Percentiles rank a stretch among this genome's conserved stretches.
Evolutionary conservation across 2,329 filamentous ascomycete genomes (phyloP).

Genomic region (Aspergillus luchuensis): DNA sequence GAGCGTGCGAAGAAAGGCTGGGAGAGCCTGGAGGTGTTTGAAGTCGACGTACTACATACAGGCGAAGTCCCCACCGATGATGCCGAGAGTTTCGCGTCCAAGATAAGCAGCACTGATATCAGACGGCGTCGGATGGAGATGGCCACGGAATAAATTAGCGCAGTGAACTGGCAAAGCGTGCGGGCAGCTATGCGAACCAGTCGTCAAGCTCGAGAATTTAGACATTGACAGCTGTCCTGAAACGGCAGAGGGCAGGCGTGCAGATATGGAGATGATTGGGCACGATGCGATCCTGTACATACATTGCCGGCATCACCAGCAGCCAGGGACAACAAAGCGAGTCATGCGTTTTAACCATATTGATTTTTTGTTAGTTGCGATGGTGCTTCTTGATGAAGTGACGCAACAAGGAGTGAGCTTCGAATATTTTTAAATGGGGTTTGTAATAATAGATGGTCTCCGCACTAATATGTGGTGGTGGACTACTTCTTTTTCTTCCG

Average conservation of each 20-base stretch:
- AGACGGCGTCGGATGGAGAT: conserved; percentile 53
- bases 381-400: neutral
- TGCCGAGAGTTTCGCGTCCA: conserved; percentile 69
- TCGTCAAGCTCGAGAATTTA: neutral
- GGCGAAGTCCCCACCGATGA: conserved; percentile 54
- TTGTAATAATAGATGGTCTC: conserved; percentile 3
- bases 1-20: conserved; percentile 75
- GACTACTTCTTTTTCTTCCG: neutral
- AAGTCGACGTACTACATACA: conserved; percentile 83
- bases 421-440: neutral
- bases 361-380: neutral
- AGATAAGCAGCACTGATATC: conserved; percentile 91
- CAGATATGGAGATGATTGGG: conserved; percentile 3
- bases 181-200: conserved; percentile 8
- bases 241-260: neutral
- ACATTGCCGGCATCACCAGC: neutral
- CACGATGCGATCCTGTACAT: conserved; percentile 3
- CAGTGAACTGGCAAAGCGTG: conserved; percentile 5
- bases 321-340: neutral
- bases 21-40: conserved; percentile 74
- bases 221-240: conserved; percentile 3
- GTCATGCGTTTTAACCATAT: neutral
- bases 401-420: neutral
- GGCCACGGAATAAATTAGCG: conserved; percentile 31
- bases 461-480: neutral